Percentiles rank a stretch among this genome's conserved stretches.
Evolutionary conservation across 1,284 basidiomycete species (phyloP).

Genomic region (Paramarasmius palmivorus): DNA sequence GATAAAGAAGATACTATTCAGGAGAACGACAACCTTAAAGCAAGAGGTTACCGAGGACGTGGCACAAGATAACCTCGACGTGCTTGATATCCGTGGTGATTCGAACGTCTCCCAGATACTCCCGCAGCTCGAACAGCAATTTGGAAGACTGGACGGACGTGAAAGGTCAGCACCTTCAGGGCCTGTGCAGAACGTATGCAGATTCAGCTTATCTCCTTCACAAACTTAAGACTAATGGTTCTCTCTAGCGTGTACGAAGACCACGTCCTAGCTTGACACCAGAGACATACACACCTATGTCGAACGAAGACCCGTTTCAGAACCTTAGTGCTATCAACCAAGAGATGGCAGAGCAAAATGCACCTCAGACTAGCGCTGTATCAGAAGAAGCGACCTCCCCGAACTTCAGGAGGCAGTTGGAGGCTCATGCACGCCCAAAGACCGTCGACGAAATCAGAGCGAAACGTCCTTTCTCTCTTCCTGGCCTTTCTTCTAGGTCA

Average conservation of each 20-base stretch:
- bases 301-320: background rate
- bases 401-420: conserved; percentile 16
- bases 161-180: conserved; percentile 10
- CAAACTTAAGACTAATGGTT: background rate
- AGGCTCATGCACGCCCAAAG: conserved; percentile 31
- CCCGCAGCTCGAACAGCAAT: background rate
- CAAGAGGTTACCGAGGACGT: background rate
- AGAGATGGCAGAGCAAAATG: background rate
- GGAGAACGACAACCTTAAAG: background rate
- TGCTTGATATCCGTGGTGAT: background rate
- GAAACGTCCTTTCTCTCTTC: conserved; percentile 35
- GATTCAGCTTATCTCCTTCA: too few species aligned
- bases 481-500: conserved; percentile 21
- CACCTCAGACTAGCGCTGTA: too few species aligned
- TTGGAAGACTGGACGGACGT: background rate
- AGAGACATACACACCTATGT: conserved; percentile 18
- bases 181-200: background rate
- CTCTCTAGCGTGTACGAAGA: conserved; percentile 9
- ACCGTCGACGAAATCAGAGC: conserved; percentile 35
- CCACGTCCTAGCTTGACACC: conserved; percentile 15
- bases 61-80: background rate
- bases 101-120: background rate
- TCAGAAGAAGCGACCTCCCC: conserved; percentile 4
- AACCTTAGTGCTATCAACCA: background rate
- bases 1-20: conserved; percentile 1